A percentile compares a stretch with the other conserved stretches of the same genome.
These are phyloP conservation scores for Adansonia digitata DNA, from an alignment of 345 rosid species.

Conservation along the genomic window DNA sequence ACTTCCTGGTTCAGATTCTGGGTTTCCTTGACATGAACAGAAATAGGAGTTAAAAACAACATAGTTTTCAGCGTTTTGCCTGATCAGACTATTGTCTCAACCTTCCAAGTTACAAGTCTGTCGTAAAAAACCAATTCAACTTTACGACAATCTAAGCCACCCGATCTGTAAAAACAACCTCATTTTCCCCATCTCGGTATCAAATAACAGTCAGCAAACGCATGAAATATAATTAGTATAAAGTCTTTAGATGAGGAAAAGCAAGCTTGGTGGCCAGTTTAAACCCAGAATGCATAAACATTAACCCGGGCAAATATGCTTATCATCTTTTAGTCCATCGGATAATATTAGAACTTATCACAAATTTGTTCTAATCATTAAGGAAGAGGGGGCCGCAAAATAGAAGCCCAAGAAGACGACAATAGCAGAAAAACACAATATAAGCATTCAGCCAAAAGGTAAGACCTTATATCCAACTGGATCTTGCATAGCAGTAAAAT, in stretches of 20 bases:
- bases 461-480: not conserved
- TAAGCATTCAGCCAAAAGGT: not conserved
- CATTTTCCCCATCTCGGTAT: not conserved
- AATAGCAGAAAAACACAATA: not conserved
- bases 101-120: not conserved
- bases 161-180: not conserved
- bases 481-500: not conserved
- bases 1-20: not conserved
- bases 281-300: not conserved
- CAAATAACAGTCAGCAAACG: not conserved
- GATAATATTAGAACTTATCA: conserved; percentile 1
- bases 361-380: not conserved
- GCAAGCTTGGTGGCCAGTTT: not conserved
- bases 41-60: not conserved
- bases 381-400: not conserved
- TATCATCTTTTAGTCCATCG: not conserved
- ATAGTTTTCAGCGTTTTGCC: not conserved
- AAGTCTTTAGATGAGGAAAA: not conserved
- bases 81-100: not conserved
- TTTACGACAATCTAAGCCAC: not conserved
- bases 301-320: not conserved
- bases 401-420: not conserved
- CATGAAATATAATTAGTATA: not conserved
- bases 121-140: not conserved
- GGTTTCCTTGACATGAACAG: not conserved